Evolutionary conservation across 2,329 filamentous ascomycete genomes (phyloP).

Genomic region (Arthrobotrys musiformis): DNA sequence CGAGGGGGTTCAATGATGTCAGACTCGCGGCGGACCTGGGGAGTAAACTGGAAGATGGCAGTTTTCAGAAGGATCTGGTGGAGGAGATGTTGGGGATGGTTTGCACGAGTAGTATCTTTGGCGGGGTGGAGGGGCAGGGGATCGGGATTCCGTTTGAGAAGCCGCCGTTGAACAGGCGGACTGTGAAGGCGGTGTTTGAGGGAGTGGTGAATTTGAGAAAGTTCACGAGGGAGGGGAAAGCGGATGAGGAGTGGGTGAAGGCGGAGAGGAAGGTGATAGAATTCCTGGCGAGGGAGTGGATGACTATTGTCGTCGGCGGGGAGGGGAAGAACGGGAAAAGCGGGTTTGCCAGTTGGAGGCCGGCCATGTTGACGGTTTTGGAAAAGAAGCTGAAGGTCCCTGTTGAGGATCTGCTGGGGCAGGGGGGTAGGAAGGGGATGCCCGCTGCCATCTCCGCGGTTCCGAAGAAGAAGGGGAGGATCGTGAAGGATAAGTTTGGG

Average conservation of each 20-base stretch:
- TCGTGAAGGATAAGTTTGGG: slow-evolving; percentile 40
- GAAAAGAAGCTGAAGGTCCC: slow-evolving; percentile 35
- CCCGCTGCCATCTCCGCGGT: background rate
- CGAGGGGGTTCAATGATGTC: slow-evolving; percentile 37
- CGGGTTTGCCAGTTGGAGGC: slow-evolving; percentile 36
- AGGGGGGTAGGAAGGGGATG: slow-evolving; percentile 5
- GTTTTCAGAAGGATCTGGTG: slow-evolving; percentile 36
- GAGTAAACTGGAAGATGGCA: slow-evolving; percentile 39
- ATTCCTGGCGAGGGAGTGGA: slow-evolving; percentile 46
- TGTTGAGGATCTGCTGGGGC: slow-evolving; percentile 26
- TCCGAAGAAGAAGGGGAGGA: background rate
- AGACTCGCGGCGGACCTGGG: slow-evolving; percentile 34
- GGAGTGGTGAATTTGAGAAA: slow-evolving; percentile 42
- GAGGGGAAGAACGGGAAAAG: slow-evolving; percentile 24
- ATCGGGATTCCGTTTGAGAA: slow-evolving; percentile 26
- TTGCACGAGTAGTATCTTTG: slow-evolving; percentile 30
- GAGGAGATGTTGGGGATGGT: slow-evolving; percentile 50
- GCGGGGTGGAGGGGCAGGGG: background rate
- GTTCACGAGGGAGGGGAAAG: slow-evolving; percentile 10
- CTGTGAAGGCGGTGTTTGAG: slow-evolving; percentile 43
- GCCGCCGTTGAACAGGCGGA: slow-evolving; percentile 40
- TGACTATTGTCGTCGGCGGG: slow-evolving; percentile 35
- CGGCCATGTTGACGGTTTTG: slow-evolving; percentile 36
- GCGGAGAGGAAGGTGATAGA: slow-evolving; percentile 47
- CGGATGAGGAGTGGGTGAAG: slow-evolving; percentile 21